Conservation (phyloP, 116 monocot species). For the Phalaenopsis hybrid region DNA sequence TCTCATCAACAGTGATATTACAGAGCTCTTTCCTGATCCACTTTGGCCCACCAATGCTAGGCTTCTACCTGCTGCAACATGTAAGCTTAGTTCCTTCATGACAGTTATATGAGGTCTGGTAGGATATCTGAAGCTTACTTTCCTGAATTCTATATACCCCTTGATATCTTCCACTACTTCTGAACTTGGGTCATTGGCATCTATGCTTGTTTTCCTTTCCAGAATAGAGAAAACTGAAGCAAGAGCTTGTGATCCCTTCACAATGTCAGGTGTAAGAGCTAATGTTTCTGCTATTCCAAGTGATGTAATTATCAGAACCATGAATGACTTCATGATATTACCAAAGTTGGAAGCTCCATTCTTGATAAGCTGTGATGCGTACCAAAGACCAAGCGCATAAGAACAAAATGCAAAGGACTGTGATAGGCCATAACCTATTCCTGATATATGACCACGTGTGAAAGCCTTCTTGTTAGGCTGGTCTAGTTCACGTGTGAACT, state of each 20-base stretch:
- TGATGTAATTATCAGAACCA: slow-evolving; percentile 37
- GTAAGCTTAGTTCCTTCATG: slow-evolving; percentile 27
- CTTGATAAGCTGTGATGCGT: slow-evolving; percentile 28
- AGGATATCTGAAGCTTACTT: slow-evolving; percentile 34
- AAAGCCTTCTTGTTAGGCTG: slow-evolving; percentile 21
- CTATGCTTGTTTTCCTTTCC: slow-evolving; percentile 28
- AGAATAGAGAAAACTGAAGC: slow-evolving; percentile 32
- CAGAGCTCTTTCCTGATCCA: slow-evolving; percentile 39
- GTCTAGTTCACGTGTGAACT: slow-evolving; percentile 20
- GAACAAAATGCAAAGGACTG: slow-evolving; percentile 36
- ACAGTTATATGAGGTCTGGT: slow-evolving; percentile 26
- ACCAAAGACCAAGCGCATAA: slow-evolving; percentile 44
- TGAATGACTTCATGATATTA: slow-evolving; percentile 30
- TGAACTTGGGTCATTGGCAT: slow-evolving; percentile 32
- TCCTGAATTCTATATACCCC: slow-evolving; percentile 40
- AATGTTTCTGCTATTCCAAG: slow-evolving; percentile 36
- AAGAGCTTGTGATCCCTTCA: slow-evolving; percentile 34
- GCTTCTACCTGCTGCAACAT: slow-evolving; percentile 20
- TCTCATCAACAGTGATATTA: slow-evolving; percentile 38
- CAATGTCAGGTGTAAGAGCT: slow-evolving; percentile 34
- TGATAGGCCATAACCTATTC: slow-evolving; percentile 32
- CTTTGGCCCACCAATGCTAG: slow-evolving; percentile 34
- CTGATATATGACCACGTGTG: slow-evolving; percentile 31
- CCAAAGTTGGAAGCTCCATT: slow-evolving; percentile 23
- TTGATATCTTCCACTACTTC: slow-evolving; percentile 18